A percentile compares a stretch with the other conserved stretches of the same genome.
These are phyloP conservation scores for Ceriops zippeliana DNA, from an alignment of 345 rosid genomes.

Conservation along the genomic window DNA sequence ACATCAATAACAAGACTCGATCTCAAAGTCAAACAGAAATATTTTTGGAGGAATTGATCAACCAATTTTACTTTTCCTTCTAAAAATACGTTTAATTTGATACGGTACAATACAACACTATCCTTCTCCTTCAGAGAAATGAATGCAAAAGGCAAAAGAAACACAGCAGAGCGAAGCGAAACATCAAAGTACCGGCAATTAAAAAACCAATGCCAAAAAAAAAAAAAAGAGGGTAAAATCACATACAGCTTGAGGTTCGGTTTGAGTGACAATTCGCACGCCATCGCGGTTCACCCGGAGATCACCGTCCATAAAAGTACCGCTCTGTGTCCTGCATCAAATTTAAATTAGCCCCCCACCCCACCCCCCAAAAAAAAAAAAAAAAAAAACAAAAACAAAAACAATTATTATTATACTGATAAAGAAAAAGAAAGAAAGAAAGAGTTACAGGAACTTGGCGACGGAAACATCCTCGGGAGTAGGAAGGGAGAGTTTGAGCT, in stretches of 20 bases:
- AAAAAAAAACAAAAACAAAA: background rate
- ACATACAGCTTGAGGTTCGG: slow-evolving; percentile 55
- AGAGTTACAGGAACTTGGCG: slow-evolving; percentile 60
- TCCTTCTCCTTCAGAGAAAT: too few relatives aligned
- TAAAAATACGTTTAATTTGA: background rate
- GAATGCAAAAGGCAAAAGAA: too few relatives aligned
- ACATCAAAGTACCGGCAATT: background rate
- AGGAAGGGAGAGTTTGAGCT: slow-evolving; percentile 54
- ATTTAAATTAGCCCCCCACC: too few relatives aligned
- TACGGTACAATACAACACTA: too few relatives aligned
- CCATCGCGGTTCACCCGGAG: slow-evolving; percentile 90
- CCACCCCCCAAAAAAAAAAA: background rate
- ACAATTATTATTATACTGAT: background rate
- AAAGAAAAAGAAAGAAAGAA: background rate
- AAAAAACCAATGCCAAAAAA: background rate
- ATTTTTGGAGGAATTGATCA: background rate
- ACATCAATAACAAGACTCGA: background rate
- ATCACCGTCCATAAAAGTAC: slow-evolving; percentile 90
- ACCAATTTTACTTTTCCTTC: background rate
- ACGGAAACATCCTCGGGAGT: slow-evolving; percentile 47
- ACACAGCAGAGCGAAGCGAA: too few relatives aligned
- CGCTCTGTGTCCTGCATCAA: slow-evolving; percentile 65
- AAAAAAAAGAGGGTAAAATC: background rate
- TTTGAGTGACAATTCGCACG: slow-evolving; percentile 66
- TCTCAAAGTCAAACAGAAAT: background rate